Conservation (phyloP, 495 filamentous ascomycete species). For the Tuber calosporum region DNA sequence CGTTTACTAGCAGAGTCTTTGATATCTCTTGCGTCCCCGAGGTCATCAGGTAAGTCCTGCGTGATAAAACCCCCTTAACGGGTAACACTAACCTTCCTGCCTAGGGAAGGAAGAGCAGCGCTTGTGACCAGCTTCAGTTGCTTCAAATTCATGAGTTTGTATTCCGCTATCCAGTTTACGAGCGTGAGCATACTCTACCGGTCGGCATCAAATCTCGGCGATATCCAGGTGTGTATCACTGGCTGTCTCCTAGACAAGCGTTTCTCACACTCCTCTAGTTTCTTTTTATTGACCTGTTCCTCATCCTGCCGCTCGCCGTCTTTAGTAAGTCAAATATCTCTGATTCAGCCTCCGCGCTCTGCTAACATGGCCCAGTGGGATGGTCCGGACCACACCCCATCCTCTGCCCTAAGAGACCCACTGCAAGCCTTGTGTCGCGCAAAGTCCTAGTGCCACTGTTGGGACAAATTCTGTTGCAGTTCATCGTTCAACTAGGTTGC, state of each 20-base stretch:
- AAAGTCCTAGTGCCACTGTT: constrained; percentile 87
- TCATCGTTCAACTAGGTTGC: constrained; percentile 65
- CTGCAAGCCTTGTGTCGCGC: constrained; percentile 83
- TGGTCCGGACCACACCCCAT: constrained; percentile 79
- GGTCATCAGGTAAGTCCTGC: constrained; percentile 60
- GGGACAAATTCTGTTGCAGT: constrained; percentile 76
- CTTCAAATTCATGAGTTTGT: constrained; percentile 99
- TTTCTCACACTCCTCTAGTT: constrained; percentile 50
- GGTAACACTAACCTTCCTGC: constrained; percentile 20
- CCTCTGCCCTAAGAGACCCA: constrained; percentile 77
- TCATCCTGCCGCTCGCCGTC: constrained; percentile 93
- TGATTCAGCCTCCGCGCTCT: constrained; percentile 11
- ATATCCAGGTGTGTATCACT: constrained; percentile 64
- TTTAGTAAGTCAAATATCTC: constrained; percentile 59
- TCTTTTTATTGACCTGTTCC: constrained; percentile 83
- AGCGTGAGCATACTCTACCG: constrained; percentile 96
- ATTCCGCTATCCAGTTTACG: constrained; percentile 99
- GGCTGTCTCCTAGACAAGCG: constrained; percentile 10
- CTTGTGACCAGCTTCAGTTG: constrained; percentile 97
- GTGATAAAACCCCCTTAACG: constrained; percentile 1
- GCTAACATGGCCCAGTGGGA: constrained; percentile 59
- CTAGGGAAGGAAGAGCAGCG: constrained; percentile 81
- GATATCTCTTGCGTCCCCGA: constrained; percentile 95
- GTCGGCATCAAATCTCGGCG: constrained; percentile 89
- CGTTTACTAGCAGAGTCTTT: constrained; percentile 91